Evolutionary conservation across 148 eudicot genomes (phyloP), one percentile per base, ranked within the genome.

Genomic region (Chenopodium album): DNA sequence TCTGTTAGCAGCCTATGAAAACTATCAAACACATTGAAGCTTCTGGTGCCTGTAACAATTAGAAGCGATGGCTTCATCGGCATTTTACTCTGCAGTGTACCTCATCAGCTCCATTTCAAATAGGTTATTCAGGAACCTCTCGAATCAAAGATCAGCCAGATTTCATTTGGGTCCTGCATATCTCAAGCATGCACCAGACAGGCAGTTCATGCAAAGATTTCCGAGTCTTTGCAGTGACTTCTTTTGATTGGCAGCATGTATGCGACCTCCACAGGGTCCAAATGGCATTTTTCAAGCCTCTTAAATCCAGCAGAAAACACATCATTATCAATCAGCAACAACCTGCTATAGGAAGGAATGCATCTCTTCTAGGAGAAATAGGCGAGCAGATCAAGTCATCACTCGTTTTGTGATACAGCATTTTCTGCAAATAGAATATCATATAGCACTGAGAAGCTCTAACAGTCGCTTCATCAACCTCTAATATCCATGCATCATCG

Each of bases 401-500:
- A 12, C 86, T 77, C n/a, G 88, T 83, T 83, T 84, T 88, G 63
- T 81, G 89, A 70, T 81, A 85, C 2, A 85, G 70, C 78, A 80
- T 81, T 63, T 91, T 91, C 79, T 91, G 92, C 76, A 87, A 88
- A 78, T 90, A 91, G 73, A 82, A 90, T 28, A 91, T 59, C 91
- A 91, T 76, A 76, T 91, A 91, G 82, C 94, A 90, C 72, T 91
- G 92, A 23, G 91, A 88, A 28, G 92, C 88, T 84, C 93, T 89
- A 29, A 92, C 95, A 20, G 84, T 89, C 34, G 82, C 89, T 79
- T 90, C 90, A 63, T 92, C 91, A 56, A 92, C 93, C 84, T 89
- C 91, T 72, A 87, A 80, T 54, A 90, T 85, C 95, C 95, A 90
- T 16, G 95, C 93, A 77, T 92, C 93, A 60, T 90, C 95, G 78